Conservation (phyloP, 108 stramenopile species). For the Schizochytrium sp. region DNA sequence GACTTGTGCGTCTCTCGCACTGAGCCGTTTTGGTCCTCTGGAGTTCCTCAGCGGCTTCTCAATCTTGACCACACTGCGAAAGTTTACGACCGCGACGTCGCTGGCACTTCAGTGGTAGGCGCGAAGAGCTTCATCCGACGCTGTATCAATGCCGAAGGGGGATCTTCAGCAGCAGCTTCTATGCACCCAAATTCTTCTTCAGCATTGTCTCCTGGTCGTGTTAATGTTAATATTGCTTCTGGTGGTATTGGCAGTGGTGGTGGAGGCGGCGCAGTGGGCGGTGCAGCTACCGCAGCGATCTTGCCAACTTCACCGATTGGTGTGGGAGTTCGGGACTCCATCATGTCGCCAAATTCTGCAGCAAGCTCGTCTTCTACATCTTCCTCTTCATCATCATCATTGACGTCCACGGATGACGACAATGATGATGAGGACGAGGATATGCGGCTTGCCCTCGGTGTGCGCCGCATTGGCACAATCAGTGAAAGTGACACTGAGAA, state of each 20-base stretch:
- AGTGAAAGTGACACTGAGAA: neutral
- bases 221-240: neutral
- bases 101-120: slow-evolving; percentile 19
- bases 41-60: neutral
- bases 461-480: neutral
- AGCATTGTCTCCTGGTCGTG: neutral
- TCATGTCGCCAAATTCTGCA: neutral
- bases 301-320: neutral
- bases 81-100: slow-evolving; percentile 21
- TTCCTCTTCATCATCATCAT: neutral
- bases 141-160: neutral
- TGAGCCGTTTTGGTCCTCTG: slow-evolving; percentile 31
- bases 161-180: neutral
- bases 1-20: slow-evolving; percentile 42
- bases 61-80: neutral
- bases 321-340: neutral
- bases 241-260: neutral
- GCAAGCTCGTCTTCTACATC: slow-evolving; percentile 4
- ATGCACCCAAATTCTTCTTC: neutral
- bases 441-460: neutral
- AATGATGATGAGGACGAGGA: neutral
- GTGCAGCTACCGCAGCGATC: too few relatives aligned
- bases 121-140: slow-evolving; percentile 39
- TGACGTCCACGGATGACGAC: neutral
- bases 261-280: too few relatives aligned